Conservation (phyloP, 1,284 basidiomycete genomes). For the Amanita bisporigera region DNA sequence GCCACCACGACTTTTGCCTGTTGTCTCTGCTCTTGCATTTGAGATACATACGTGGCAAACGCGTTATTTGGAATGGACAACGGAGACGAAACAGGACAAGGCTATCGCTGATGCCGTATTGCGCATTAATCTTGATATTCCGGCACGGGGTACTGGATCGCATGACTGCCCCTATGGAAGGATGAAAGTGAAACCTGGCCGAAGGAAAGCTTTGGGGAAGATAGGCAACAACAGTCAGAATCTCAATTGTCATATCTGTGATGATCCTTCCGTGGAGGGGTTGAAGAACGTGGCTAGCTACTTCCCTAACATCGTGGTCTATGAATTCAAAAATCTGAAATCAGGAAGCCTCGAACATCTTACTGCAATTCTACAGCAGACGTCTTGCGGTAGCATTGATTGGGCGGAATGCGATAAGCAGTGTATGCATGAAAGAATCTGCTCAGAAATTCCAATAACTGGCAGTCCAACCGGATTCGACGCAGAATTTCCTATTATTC, state of each 20-base stretch:
- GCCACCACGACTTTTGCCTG: background rate
- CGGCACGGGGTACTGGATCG: background rate
- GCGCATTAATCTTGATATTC: background rate
- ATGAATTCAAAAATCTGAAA: background rate
- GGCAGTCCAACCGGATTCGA: background rate
- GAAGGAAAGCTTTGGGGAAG: too few relatives aligned
- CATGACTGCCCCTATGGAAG: background rate
- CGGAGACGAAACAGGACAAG: background rate
- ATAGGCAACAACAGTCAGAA: too few relatives aligned
- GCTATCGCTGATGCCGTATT: background rate
- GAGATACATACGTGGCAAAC: background rate
- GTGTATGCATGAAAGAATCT: background rate
- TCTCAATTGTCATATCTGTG: background rate
- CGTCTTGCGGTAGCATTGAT: background rate
- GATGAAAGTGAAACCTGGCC: too few relatives aligned
- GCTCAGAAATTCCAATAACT: background rate
- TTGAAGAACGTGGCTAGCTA: background rate
- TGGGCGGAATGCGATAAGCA: background rate
- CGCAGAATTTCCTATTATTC: background rate
- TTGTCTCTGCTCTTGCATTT: background rate
- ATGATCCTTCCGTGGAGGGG: background rate
- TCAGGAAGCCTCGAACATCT: background rate
- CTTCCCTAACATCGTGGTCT: background rate
- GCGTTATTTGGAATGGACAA: background rate
- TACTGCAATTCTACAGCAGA: background rate